Conservation (phyloP, 768 basidiomycete genomes). For the Calocybe indica region DNA sequence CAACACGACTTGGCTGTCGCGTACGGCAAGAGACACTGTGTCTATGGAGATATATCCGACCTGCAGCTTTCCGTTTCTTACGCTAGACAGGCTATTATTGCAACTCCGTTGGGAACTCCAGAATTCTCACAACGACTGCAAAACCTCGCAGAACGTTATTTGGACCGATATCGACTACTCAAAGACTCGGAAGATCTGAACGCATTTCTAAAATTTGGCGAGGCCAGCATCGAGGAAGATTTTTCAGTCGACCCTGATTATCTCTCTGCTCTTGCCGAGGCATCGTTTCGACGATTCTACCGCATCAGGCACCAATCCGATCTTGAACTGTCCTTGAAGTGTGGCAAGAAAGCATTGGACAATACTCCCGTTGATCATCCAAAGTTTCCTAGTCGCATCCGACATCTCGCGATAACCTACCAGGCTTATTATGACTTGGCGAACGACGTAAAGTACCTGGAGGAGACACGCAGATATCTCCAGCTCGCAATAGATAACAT, state of each 20-base stretch:
- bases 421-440: too few relatives aligned
- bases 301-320: neutral
- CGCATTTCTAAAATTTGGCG: neutral
- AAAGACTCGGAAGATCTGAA: conserved; percentile 4
- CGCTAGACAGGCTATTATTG: too few relatives aligned
- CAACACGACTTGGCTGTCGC: neutral
- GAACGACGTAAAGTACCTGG: too few relatives aligned
- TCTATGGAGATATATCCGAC: too few relatives aligned
- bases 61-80: too few relatives aligned
- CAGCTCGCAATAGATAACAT: too few relatives aligned
- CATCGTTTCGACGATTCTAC: neutral
- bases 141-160: conserved; percentile 2
- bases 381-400: neutral
- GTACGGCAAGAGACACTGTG: neutral
- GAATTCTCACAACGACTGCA: conserved; percentile 1
- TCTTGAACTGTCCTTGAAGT: conserved; percentile 3
- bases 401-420: too few relatives aligned
- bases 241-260: conserved; percentile 1
- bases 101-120: neutral
- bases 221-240: neutral
- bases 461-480: too few relatives aligned
- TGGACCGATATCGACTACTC: neutral
- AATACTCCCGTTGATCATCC: neutral
- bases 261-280: neutral
- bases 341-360: neutral